phyloP scores from a whole-genome alignment of 1,284 basidiomycete species.

The Grifola frondosa region DNA sequence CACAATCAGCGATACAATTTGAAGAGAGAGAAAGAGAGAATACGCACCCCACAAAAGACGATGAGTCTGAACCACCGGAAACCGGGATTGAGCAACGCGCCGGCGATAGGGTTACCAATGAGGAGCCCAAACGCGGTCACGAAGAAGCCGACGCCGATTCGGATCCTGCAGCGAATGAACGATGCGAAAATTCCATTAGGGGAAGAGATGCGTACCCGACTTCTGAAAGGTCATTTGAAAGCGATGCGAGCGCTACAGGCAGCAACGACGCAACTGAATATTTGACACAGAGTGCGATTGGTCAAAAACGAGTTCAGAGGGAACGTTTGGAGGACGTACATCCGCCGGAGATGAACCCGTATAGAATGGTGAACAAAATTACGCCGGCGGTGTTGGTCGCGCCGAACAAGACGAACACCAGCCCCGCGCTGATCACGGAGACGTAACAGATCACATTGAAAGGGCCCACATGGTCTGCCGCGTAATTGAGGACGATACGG shows the following conservation, averaged over 20 bases:
- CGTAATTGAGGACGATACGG: slow-evolving; percentile 46
- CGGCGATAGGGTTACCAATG: slow-evolving; percentile 30
- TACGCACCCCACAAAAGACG: slow-evolving; percentile 30
- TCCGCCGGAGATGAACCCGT: slow-evolving; percentile 50
- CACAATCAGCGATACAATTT: too few species aligned
- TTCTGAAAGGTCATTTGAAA: not conserved
- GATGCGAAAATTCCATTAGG: not conserved
- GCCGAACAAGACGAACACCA: slow-evolving; percentile 45
- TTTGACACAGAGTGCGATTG: too few species aligned
- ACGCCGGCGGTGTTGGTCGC: slow-evolving; percentile 39
- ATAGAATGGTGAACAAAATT: slow-evolving; percentile 42
- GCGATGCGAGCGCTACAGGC: not conserved
- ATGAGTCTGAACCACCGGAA: slow-evolving; percentile 32
- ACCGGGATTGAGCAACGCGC: slow-evolving; percentile 28
- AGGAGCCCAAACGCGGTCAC: slow-evolving; percentile 21
- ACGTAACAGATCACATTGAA: slow-evolving; percentile 34
- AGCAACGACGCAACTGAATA: not conserved
- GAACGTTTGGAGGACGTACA: slow-evolving; percentile 35
- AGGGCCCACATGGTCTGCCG: slow-evolving; percentile 46
- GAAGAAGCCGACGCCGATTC: slow-evolving; percentile 23
- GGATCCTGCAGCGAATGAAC: slow-evolving; percentile 21
- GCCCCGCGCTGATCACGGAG: slow-evolving; percentile 38
- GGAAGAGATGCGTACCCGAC: not conserved
- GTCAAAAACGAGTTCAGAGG: too few species aligned
- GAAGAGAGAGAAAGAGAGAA: not conserved